Base-by-base conservation (phyloP, 495 filamentous ascomycete species). In the Cryomyces antarcticus region DNA sequence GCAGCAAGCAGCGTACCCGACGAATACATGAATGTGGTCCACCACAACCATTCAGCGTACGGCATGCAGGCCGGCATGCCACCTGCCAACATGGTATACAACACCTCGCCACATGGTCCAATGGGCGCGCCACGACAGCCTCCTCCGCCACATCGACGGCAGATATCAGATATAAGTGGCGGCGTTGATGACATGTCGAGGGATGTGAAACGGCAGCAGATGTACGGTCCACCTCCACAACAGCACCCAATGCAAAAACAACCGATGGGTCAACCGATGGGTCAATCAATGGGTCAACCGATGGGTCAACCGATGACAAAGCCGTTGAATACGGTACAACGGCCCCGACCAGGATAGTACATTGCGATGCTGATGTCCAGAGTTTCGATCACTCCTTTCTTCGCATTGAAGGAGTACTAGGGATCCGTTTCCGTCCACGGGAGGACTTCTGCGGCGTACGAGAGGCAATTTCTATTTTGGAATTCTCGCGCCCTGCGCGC, bases 131-230 rank as follows among this genome's bases (percentile, higher is more conserved):
- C 60, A 5, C n/a, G n/a, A n/a, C 56, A 61, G 30, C 53, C 53
- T 24, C 57, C 55, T 30, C 45, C 24, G 27, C 48, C 46, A 38
- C 74, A 76, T 47, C 65, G 78, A 50, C 64, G 78, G 53, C 73
- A 76, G 39, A 69, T 81, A 31, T 78, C 75, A 7, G 77, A 82
- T 27, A 73, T 83, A 58, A 62, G 69, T 4, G 68, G 74, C 41
- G 69, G 59, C 6, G 54, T 61, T 17, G 74, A 75, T 10, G 66
- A 71, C 34, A 55, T 64, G 39, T 55, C 63, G 7, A 67, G 65
- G 41, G 66, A 72, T 51, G 56, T 63, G 6, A 78, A 78, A 52
- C 63, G 77, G 48, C 76, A 75, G 54, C 71, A 75, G 43, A 69
- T 80, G 62, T 80, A 77, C 51, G 54, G 67, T 5, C 69, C 68